Conservation (phyloP, 225 moss, liverwort and hornwort genomes). For the Pseudisothecium myosuroides region DNA sequence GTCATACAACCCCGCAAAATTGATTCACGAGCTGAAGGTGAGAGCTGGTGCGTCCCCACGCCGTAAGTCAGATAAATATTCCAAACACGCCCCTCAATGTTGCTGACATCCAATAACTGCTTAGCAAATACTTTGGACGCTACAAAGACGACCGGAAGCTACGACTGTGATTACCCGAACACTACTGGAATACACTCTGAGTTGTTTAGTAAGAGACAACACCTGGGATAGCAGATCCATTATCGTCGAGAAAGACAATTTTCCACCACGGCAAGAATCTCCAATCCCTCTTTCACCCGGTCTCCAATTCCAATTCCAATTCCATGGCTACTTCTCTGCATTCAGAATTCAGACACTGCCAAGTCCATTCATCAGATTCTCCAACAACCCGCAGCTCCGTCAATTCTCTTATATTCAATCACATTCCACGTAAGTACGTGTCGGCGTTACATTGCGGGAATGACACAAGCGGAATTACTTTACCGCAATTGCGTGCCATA, state of each 20-base stretch:
- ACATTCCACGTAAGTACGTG: not conserved
- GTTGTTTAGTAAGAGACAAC: not conserved
- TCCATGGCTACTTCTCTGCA: slow-evolving; percentile 8
- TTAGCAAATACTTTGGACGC: not conserved
- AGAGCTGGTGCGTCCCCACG: not conserved
- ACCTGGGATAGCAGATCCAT: slow-evolving; percentile 30
- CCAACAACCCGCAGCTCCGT: not conserved
- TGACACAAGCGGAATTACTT: not conserved
- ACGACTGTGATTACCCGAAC: not conserved
- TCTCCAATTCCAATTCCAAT: slow-evolving; percentile 20
- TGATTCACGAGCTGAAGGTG: not conserved
- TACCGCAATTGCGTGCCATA: not conserved
- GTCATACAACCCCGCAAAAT: not conserved
- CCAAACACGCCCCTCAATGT: not conserved
- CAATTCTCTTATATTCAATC: not conserved
- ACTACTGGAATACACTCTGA: not conserved
- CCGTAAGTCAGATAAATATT: not conserved
- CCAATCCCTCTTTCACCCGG: not conserved
- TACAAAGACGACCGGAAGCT: not conserved
- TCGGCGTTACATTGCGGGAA: not conserved
- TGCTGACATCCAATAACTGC: not conserved
- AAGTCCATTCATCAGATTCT: not conserved
- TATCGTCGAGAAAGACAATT: not conserved
- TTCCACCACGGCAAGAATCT: not conserved
- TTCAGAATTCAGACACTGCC: not conserved